Base-by-base conservation (phyloP, 2,329 filamentous ascomycete species). In the Ramularia endophylla region DNA sequence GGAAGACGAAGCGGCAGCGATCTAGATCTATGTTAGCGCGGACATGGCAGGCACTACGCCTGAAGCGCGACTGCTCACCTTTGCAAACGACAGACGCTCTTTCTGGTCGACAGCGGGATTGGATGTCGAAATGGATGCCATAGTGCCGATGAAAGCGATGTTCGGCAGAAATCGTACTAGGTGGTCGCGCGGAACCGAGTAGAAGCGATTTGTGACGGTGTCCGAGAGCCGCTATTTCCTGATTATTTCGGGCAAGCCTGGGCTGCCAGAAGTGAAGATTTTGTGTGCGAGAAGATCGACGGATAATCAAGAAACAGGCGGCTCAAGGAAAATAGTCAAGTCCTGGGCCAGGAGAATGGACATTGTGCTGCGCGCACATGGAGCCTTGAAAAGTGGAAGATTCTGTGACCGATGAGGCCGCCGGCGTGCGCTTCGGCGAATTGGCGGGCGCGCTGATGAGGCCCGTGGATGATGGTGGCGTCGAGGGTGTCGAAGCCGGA, bases 301-400 rank as follows among this genome's bases (percentile, higher is more conserved):
- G 51, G 54, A 53, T 45, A 33, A 50, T 63, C 60, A 64, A 54
- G 61, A 62, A 59, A 63, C 65, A 49, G 68, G 67, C 60, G 69
- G 66, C 65, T 72, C 69, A 73, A 73, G 70, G 70, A 71, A 63
- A 60, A 59, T 69, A 56, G 63, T 66, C 62, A 65, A 65, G 58
- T 61, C 59, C 61, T 65, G 53, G 58, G 64, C 66, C 63, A 64
- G 60, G 61, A 57, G 62, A 61, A 59, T 68, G 67, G 65, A 68
- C 70, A 73, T 73, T 62, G 60, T 72, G 68, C 65, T 64, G 55
- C 56, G 60, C 58, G 63, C 67, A 70, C 68, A 70, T 70, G 62
- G 49, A 59, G 52, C 46, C 48, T 41, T 43, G 43, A 20, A 18
- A 31, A 8, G 27, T 43, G 40, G 42, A 27, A 36, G 42, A 39